These are phyloP conservation scores for Coemansia sp. DNA, from an alignment of 192 early-diverging fungal species.

Conservation along the genomic window DNA sequence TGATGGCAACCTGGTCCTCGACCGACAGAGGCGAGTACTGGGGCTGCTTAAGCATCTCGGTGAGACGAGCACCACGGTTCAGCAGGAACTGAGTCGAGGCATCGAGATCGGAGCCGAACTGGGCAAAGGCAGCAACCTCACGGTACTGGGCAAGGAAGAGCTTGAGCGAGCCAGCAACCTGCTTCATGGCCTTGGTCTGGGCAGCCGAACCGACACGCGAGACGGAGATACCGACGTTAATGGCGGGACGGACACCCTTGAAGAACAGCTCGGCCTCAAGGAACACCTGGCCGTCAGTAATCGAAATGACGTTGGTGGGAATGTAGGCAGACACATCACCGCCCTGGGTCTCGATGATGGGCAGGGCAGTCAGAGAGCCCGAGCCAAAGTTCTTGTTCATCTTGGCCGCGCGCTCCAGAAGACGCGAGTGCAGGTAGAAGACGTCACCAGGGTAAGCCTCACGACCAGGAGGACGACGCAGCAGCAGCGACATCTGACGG, in stretches of 20 bases:
- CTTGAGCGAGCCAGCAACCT: slow-evolving; percentile 99
- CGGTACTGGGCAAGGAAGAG: slow-evolving; percentile 99
- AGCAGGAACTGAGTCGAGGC: slow-evolving; percentile 99
- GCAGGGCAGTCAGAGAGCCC: slow-evolving; percentile 97
- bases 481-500: slow-evolving; percentile 99
- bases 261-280: slow-evolving; percentile 99
- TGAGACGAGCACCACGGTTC: slow-evolving; percentile 99
- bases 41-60: slow-evolving; percentile 99
- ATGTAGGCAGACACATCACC: slow-evolving; percentile 99
- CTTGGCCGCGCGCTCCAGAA: slow-evolving; percentile 99
- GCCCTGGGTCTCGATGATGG: slow-evolving; percentile 99
- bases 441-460: slow-evolving; percentile 99
- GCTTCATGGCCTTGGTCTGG: slow-evolving; percentile 99
- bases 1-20: slow-evolving; percentile 96
- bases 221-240: slow-evolving; percentile 99
- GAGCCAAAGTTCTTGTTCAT: slow-evolving; percentile 95
- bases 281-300: slow-evolving; percentile 99
- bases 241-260: slow-evolving; percentile 99
- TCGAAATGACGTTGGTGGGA: slow-evolving; percentile 99
- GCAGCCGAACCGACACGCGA: slow-evolving; percentile 99
- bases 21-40: slow-evolving; percentile 96
- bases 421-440: slow-evolving; percentile 99
- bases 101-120: slow-evolving; percentile 99
- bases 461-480: slow-evolving; percentile 99
- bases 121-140: slow-evolving; percentile 99